Conservation (phyloP, 2,329 filamentous ascomycete species). For the Hymenoscyphus repandus region DNA sequence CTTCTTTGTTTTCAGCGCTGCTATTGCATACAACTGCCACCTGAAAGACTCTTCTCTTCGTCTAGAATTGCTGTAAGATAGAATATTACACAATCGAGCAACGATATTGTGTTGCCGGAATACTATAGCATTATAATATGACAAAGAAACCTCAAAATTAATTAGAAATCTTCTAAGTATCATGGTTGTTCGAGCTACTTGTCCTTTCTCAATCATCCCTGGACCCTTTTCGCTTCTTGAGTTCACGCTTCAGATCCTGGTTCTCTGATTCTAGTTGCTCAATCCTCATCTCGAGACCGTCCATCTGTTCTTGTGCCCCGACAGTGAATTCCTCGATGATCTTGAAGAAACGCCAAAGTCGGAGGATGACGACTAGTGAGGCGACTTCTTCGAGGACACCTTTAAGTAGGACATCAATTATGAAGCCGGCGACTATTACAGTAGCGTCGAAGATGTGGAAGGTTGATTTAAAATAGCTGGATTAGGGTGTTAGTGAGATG, state of each 20-base stretch:
- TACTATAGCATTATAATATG: too few relatives aligned
- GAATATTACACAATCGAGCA: conserved; percentile 6
- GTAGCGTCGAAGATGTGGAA: conserved; percentile 62
- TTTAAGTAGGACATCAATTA: conserved; percentile 55
- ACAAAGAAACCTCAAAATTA: background rate
- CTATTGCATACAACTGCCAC: conserved; percentile 10
- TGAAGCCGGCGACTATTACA: conserved; percentile 57
- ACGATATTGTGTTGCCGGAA: too few relatives aligned
- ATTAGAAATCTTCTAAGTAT: background rate
- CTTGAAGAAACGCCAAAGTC: conserved; percentile 65
- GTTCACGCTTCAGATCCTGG: conserved; percentile 42
- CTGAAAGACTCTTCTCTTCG: conserved; percentile 21
- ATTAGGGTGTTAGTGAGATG: background rate
- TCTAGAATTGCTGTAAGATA: conserved; percentile 28
- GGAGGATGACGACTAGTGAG: conserved; percentile 60
- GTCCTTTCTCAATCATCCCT: conserved; percentile 18
- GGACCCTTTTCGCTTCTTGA: conserved; percentile 16
- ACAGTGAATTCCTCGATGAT: conserved; percentile 64
- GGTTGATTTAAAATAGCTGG: conserved; percentile 50
- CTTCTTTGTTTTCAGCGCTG: conserved; percentile 5
- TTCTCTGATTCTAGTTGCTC: conserved; percentile 47
- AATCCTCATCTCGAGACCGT: conserved; percentile 48
- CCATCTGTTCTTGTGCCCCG: conserved; percentile 57
- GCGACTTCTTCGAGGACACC: conserved; percentile 58
- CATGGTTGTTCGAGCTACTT: too few relatives aligned